Evolutionary conservation across 139 green algal species (phyloP).

Genomic region (Bryopsis sp.): DNA sequence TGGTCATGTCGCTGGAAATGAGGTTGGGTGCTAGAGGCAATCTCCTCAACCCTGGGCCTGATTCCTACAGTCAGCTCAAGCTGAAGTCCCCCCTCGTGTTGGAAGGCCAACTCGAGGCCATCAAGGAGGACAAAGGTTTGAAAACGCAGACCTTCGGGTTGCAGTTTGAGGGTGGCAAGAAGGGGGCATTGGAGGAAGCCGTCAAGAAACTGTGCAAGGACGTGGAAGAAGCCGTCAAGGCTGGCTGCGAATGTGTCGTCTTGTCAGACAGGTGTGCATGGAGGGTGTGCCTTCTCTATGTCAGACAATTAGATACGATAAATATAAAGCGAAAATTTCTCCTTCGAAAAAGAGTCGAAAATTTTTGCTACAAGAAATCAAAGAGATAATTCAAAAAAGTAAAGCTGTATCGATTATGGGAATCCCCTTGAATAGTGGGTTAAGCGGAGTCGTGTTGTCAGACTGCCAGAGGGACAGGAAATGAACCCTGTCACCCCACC

Average conservation of each 20-base stretch:
- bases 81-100: constrained; percentile 83
- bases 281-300: too few relatives aligned
- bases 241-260: constrained; percentile 67
- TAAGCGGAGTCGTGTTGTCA: background rate
- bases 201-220: constrained; percentile 59
- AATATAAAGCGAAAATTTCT: background rate
- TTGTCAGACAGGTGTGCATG: constrained; percentile 70
- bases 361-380: too few relatives aligned
- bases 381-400: background rate
- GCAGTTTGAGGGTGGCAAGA: constrained; percentile 28
- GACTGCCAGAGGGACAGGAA: background rate
- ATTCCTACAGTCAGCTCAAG: constrained; percentile 65
- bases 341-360: too few relatives aligned
- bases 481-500: constrained; percentile 43
- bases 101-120: constrained; percentile 76
- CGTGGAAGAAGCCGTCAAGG: constrained; percentile 73
- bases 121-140: constrained; percentile 47
- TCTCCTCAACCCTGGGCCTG: constrained; percentile 70
- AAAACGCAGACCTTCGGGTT: constrained; percentile 47
- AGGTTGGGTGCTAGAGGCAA: constrained; percentile 89
- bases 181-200: constrained; percentile 43
- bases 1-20: constrained; percentile 97
- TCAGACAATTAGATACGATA: constrained; percentile 5
- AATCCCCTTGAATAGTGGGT: too few relatives aligned
- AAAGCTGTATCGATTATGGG: background rate